phyloP scores from a whole-genome alignment of 108 stramenopile genomes.

The Fistulifera solaris region DNA sequence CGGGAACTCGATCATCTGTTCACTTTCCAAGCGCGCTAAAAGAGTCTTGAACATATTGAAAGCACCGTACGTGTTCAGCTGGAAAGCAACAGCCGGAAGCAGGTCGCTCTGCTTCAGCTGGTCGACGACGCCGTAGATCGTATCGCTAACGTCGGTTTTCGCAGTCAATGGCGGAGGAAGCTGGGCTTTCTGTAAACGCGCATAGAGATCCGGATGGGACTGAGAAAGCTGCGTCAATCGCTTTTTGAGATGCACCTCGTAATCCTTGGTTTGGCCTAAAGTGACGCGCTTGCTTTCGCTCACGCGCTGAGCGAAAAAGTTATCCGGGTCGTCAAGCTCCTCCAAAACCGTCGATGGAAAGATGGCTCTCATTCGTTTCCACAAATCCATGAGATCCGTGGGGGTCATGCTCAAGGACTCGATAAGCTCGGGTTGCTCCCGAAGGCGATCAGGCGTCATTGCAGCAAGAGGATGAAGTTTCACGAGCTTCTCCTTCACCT shows the following conservation, averaged over 20 bases:
- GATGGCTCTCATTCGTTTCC: constrained; percentile 77
- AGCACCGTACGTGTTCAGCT: constrained; percentile 94
- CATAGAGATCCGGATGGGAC: constrained; percentile 78
- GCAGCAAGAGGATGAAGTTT: constrained; percentile 95
- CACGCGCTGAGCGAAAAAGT: constrained; percentile 78
- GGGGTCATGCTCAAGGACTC: constrained; percentile 92
- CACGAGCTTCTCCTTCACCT: constrained; percentile 64
- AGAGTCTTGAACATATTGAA: constrained; percentile 95
- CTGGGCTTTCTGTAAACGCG: constrained; percentile 64
- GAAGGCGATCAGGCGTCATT: constrained; percentile 84
- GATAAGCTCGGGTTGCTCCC: constrained; percentile 61
- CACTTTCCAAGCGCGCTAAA: constrained; percentile 79
- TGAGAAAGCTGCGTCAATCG: constrained; percentile 69
- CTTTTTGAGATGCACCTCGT: constrained; percentile 88
- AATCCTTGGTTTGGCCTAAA: constrained; percentile 92
- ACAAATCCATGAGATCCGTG: constrained; percentile 88
- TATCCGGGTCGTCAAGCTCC: constrained; percentile 87
- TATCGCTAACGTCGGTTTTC: constrained; percentile 78
- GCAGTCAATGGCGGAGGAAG: constrained; percentile 67
- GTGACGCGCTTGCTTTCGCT: constrained; percentile 89
- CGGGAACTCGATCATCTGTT: constrained; percentile 88
- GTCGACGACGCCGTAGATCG: constrained; percentile 69
- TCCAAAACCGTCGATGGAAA: constrained; percentile 76
- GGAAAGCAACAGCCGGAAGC: constrained; percentile 95
- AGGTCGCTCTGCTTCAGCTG: constrained; percentile 81